Percentiles rank a stretch among this genome's conserved stretches.
Evolutionary conservation across 106 monocot species (phyloP).

Genomic region (Vanilla planifolia): DNA sequence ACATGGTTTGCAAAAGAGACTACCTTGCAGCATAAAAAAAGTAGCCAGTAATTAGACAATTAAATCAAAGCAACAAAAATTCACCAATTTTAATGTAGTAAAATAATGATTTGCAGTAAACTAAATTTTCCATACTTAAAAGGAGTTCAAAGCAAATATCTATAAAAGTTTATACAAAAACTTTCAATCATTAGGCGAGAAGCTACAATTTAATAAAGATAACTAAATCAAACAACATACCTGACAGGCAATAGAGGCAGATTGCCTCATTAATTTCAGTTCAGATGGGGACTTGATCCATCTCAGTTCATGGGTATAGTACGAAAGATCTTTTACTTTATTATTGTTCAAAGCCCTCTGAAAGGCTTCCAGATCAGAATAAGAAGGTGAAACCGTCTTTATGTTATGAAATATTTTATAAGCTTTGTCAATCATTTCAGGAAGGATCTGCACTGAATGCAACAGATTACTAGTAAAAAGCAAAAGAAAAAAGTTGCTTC

Average conservation of each 20-base stretch:
- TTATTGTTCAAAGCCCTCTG: constrained; percentile 26
- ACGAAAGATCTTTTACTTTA: constrained; percentile 64
- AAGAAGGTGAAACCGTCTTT: constrained; percentile 56
- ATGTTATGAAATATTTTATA: constrained; percentile 66
- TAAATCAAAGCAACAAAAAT: neutral
- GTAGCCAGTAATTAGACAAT: neutral
- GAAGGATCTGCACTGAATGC: constrained; percentile 54
- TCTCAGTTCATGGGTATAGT: constrained; percentile 64
- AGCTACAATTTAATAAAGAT: too few relatives aligned
- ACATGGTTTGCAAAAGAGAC: constrained; percentile 93
- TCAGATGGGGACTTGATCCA: constrained; percentile 89
- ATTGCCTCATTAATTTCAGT: constrained; percentile 73
- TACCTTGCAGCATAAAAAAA: constrained; percentile 16
- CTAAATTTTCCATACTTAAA: too few relatives aligned
- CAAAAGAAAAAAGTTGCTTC: too few relatives aligned
- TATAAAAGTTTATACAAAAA: too few relatives aligned
- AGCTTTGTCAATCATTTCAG: constrained; percentile 57
- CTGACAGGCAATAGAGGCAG: constrained; percentile 91
- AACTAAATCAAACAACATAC: too few relatives aligned
- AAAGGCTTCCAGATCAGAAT: constrained; percentile 62
- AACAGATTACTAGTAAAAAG: too few relatives aligned
- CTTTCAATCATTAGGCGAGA: too few relatives aligned
- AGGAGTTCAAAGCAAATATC: too few relatives aligned
- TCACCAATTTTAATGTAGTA: too few relatives aligned
- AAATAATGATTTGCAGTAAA: too few relatives aligned